Percentiles rank a stretch among this genome's conserved stretches.
These are phyloP conservation scores for Halophytophthora polymorphica DNA, from an alignment of 352 stramenopile species.

Conservation along the genomic window DNA sequence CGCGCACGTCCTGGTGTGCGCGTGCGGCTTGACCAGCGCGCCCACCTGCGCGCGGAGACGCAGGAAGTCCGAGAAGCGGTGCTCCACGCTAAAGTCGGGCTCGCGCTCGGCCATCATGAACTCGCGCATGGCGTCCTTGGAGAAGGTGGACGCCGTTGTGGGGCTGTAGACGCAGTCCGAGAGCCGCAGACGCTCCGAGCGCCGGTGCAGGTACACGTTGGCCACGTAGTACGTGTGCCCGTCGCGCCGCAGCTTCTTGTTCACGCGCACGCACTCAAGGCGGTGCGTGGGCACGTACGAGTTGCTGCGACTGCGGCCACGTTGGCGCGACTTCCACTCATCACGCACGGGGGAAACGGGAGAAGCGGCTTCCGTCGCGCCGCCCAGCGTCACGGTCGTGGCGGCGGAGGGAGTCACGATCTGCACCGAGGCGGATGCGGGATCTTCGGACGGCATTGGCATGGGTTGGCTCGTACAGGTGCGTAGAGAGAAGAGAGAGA, in stretches of 20 bases:
- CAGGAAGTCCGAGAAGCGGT: conserved; percentile 30
- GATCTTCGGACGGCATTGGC: background rate
- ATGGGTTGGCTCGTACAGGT: too few relatives aligned
- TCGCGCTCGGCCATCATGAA: conserved; percentile 35
- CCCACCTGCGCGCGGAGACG: conserved; percentile 10
- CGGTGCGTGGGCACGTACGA: conserved; percentile 24
- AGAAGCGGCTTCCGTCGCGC: background rate
- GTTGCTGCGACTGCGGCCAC: conserved; percentile 10
- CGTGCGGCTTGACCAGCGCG: conserved; percentile 6
- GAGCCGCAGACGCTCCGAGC: conserved; percentile 19
- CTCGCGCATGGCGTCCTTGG: conserved; percentile 13
- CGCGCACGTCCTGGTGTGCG: conserved; percentile 14
- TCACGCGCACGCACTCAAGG: conserved; percentile 29
- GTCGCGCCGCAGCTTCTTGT: conserved; percentile 22
- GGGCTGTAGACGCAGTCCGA: conserved; percentile 25
- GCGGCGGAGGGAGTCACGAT: conserved; percentile 19
- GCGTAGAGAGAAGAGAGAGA: too few relatives aligned
- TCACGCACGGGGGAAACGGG: too few relatives aligned
- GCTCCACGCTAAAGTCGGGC: conserved; percentile 30
- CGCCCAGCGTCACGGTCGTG: conserved; percentile 13
- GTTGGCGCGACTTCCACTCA: background rate
- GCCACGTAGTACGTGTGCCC: conserved; percentile 27
- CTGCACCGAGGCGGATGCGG: background rate
- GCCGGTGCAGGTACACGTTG: conserved; percentile 30
- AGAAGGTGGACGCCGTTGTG: conserved; percentile 15